These are phyloP conservation scores for Euryodendron excelsum DNA, from an alignment of 148 eudicot species.

Conservation along the genomic window DNA sequence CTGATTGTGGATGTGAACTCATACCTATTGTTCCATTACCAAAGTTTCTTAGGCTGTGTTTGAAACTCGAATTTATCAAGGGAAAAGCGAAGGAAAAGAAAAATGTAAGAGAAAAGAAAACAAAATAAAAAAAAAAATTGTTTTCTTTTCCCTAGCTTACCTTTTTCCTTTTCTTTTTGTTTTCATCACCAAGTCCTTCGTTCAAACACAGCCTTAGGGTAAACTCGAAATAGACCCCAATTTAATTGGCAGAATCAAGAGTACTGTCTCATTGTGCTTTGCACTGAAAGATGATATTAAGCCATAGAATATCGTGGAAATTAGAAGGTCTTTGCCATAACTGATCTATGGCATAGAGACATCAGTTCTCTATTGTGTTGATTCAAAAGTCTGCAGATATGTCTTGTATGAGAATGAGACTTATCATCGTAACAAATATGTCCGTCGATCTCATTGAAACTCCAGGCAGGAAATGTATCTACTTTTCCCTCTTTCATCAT, in stretches of 20 bases:
- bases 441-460: slow-evolving; percentile 31
- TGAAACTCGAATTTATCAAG: too few species aligned
- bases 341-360: background rate
- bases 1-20: background rate
- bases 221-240: background rate
- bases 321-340: background rate
- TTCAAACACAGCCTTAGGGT: too few species aligned
- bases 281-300: background rate
- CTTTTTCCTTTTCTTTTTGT: too few species aligned
- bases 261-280: background rate
- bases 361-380: slow-evolving; percentile 11
- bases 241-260: background rate
- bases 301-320: background rate
- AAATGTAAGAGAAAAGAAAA: too few species aligned
- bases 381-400: slow-evolving; percentile 11
- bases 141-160: too few species aligned
- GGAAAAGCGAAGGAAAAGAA: too few species aligned
- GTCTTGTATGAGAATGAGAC: slow-evolving; percentile 12
- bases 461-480: slow-evolving; percentile 24
- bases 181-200: too few species aligned
- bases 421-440: slow-evolving; percentile 24
- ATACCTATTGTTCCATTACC: background rate
- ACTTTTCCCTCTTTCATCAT: slow-evolving; percentile 28
- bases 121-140: too few species aligned
- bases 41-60: too few species aligned